These are phyloP conservation scores for Myxozyma geophila DNA, from an alignment of 805 yeast genomes.

Conservation along the genomic window DNA sequence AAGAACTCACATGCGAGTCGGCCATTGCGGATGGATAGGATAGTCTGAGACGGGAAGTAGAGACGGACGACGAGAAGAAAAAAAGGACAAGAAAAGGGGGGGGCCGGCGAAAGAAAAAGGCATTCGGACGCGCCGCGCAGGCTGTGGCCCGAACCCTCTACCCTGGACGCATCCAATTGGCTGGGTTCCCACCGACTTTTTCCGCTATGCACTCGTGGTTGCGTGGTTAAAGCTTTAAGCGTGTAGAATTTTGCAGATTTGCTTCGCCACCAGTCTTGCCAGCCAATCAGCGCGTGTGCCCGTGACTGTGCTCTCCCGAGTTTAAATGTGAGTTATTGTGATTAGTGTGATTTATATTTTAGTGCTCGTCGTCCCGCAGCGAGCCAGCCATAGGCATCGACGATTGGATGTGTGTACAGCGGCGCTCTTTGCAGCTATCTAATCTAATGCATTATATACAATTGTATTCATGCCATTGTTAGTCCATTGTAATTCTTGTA, in stretches of 20 bases:
- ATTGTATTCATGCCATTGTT: no score
- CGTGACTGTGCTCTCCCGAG: constrained; percentile 15
- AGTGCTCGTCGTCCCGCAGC: no score
- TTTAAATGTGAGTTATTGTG: neutral
- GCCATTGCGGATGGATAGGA: constrained; percentile 21
- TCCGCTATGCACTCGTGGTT: neutral
- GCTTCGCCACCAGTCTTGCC: neutral
- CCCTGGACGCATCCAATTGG: constrained; percentile 15
- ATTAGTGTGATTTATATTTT: neutral
- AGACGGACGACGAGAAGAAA: constrained; percentile 14
- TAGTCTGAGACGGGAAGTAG: constrained; percentile 1
- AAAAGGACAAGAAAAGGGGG: constrained; percentile 13
- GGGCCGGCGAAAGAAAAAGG: constrained; percentile 14
- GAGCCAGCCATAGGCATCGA: no score
- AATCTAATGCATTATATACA: no score
- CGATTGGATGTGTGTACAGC: no score
- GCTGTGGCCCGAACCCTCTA: constrained; percentile 5
- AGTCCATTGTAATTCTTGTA: no score
- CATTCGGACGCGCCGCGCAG: constrained; percentile 15
- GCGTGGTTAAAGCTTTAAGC: neutral
- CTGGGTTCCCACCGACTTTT: constrained; percentile 15
- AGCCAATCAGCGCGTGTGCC: constrained; percentile 20
- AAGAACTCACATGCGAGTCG: constrained; percentile 25
- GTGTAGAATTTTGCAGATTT: neutral
- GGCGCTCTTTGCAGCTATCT: no score